Conservation (phyloP, 2,329 filamentous ascomycete genomes). For the Aspergillus ustus region DNA sequence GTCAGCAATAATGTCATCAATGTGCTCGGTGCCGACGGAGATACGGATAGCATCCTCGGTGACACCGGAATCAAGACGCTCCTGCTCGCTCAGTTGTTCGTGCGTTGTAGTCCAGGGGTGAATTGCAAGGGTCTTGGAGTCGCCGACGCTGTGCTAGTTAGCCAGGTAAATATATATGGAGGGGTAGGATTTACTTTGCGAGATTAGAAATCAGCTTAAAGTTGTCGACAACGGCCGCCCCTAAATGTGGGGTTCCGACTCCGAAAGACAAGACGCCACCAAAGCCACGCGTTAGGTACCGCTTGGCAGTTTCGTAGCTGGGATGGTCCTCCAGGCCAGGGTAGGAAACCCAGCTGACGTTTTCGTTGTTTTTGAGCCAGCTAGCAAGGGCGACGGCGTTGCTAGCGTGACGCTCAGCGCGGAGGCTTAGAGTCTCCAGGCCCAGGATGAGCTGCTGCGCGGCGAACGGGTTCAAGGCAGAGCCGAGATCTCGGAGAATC, state of each 20-base stretch:
- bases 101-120: constrained; percentile 96
- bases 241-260: too few species aligned
- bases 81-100: constrained; percentile 83
- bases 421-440: constrained; percentile 84
- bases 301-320: constrained; percentile 80
- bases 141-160: constrained; percentile 67
- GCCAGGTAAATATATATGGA: too few species aligned
- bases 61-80: constrained; percentile 79
- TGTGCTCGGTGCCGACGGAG: constrained; percentile 93
- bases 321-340: constrained; percentile 83
- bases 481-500: constrained; percentile 84
- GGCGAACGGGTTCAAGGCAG: constrained; percentile 83
- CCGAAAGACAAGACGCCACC: constrained; percentile 93
- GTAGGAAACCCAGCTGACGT: constrained; percentile 94
- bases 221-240: constrained; percentile 90
- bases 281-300: constrained; percentile 81
- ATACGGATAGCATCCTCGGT: constrained; percentile 91
- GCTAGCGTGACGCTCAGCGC: constrained; percentile 81
- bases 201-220: constrained; percentile 96
- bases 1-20: constrained; percentile 95
- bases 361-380: constrained; percentile 80
- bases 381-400: constrained; percentile 80
- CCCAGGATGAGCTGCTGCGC: constrained; percentile 91
- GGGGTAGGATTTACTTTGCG: too few species aligned
- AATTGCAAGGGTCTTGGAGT: constrained; percentile 92